Base-by-base conservation (phyloP, 192 early-diverging fungal genomes). In the Spizellomyces sp. region DNA sequence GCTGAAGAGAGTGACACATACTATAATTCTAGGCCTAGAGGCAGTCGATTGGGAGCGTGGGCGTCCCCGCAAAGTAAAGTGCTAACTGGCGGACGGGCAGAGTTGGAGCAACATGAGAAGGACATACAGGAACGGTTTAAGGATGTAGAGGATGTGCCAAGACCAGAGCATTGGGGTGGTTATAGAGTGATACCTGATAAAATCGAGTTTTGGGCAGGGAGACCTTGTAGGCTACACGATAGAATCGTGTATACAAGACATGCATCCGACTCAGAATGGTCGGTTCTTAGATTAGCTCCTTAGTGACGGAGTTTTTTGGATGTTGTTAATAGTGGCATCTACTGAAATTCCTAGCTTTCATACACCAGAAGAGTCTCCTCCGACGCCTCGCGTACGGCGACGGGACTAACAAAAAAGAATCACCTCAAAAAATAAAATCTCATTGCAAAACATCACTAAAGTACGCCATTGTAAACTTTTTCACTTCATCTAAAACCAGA, bases 131-230 rank as follows among this genome's bases (percentile, higher is more conserved):
- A 67, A 9, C 45, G 60, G 62, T 83, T 83, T 64, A 69, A 66
- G 45, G 68, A 58, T 0, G 27, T 44, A 21, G 80, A 77, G 27
- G 65, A 78, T 8, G 59, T 82, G 27, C 71, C 79, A 10, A 58
- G 79, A 52, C 85, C 85, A 10, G 50, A 50, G 5, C 79, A 75
- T 67, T 87, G 85, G 85, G 85, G 85, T 52, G 85, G 85, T 14
- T 87, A 67, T 64, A n/a, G 77, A 19, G 70, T 84, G 15, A 58
- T 71, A 15, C 83, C 84, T 22, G 75, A 77, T 6, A 46, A 70
- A 22, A 83, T 87, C 48, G 85, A 87, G 73, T 87, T 87, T 61
- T 87, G 85, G 85, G 80, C 82, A 52, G 85, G 83, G 4, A 15
- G 83, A 48, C 75, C 73, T 44, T 69, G 57, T 45, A 36, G 83